Percentiles rank a stretch among this genome's conserved stretches.
These are phyloP conservation scores for Poterioochromonas sp. DNA, from an alignment of 352 stramenopile species.

Conservation along the genomic window DNA sequence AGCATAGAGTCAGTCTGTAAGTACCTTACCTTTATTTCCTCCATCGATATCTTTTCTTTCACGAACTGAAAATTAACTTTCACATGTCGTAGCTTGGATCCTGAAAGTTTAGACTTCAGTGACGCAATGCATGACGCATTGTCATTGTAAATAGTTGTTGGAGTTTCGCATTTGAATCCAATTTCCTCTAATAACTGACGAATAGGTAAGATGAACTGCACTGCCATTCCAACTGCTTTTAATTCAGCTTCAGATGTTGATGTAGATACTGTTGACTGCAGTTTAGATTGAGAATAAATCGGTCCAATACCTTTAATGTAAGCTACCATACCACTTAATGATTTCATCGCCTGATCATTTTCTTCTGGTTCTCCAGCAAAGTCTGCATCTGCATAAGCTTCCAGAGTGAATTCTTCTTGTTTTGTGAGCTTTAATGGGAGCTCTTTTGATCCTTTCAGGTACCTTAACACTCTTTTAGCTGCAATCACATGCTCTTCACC, in stretches of 20 bases:
- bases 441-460: conserved; percentile 21
- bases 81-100: background rate
- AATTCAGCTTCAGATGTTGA: conserved; percentile 25
- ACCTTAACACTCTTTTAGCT: conserved; percentile 22
- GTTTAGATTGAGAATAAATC: background rate
- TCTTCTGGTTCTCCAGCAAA: conserved; percentile 22
- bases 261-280: conserved; percentile 12
- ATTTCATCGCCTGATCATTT: conserved; percentile 21
- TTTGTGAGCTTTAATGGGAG: background rate
- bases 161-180: background rate
- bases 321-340: conserved; percentile 11
- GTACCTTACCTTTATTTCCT: conserved; percentile 16
- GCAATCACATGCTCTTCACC: conserved; percentile 16
- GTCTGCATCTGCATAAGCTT: conserved; percentile 15
- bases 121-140: background rate
- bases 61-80: conserved; percentile 17
- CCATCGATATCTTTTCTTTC: background rate
- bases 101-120: background rate
- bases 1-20: conserved; percentile 1
- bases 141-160: conserved; percentile 20
- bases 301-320: conserved; percentile 18
- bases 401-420: background rate
- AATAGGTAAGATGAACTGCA: background rate
- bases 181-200: conserved; percentile 10
- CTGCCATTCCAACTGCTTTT: background rate